Evolutionary conservation across 148 eudicot genomes (phyloP).

Genomic region (Silene conica): DNA sequence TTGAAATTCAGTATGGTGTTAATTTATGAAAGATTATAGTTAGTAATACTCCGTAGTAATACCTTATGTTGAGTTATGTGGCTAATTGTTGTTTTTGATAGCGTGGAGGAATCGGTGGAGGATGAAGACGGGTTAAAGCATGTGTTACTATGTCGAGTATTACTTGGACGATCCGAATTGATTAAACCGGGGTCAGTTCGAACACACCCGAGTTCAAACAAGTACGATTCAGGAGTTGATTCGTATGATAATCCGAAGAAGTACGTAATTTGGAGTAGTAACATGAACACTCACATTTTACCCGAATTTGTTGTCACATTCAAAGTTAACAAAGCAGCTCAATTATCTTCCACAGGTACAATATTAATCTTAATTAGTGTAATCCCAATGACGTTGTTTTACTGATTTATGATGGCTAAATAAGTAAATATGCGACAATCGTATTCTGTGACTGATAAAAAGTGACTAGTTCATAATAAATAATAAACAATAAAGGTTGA

Average conservation of each 20-base stretch:
- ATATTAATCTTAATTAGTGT: neutral
- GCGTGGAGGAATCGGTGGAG: constrained; percentile 24
- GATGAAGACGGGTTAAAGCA: constrained; percentile 44
- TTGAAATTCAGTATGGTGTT: too few species aligned
- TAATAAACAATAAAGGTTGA: too few species aligned
- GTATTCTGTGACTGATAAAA: too few species aligned
- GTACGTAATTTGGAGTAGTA: constrained; percentile 40
- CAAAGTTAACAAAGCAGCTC: constrained; percentile 1
- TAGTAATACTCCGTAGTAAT: too few species aligned
- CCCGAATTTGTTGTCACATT: constrained; percentile 46
- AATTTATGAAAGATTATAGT: too few species aligned
- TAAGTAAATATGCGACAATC: neutral
- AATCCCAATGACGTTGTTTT: too few species aligned
- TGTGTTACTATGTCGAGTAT: constrained; percentile 42
- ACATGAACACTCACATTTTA: constrained; percentile 51
- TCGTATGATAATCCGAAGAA: constrained; percentile 26
- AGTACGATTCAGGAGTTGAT: constrained; percentile 50
- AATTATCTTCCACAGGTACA: constrained; percentile 10
- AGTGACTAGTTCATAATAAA: too few species aligned
- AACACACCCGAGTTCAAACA: constrained; percentile 34
- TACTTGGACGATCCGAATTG: constrained; percentile 41
- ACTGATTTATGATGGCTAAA: too few species aligned
- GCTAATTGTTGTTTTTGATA: constrained; percentile 12
- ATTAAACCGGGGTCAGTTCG: constrained; percentile 33
- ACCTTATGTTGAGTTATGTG: too few species aligned